Conservation (phyloP, 352 stramenopile genomes). For the Aphanomyces invadans region DNA sequence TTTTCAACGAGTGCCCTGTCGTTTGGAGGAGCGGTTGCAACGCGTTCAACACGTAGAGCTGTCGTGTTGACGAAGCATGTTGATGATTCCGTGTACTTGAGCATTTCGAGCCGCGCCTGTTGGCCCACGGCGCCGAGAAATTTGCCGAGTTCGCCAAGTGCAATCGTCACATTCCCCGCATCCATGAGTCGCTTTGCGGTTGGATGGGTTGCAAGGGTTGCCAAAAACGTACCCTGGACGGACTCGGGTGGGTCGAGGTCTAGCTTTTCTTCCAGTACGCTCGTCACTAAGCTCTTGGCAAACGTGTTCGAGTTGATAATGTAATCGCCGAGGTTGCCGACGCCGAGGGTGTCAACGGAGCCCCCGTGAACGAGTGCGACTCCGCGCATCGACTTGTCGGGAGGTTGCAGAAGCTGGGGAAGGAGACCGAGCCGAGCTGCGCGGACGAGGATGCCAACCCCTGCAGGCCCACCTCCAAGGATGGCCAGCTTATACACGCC, state of each 20-base stretch:
- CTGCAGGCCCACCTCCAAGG: constrained; percentile 57
- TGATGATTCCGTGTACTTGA: constrained; percentile 33
- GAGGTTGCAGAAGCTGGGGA: constrained; percentile 41
- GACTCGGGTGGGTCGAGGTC: constrained; percentile 66
- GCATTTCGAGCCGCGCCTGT: constrained; percentile 41
- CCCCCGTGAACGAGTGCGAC: constrained; percentile 59
- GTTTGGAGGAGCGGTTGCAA: neutral
- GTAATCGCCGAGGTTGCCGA: constrained; percentile 63
- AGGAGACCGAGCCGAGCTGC: constrained; percentile 56
- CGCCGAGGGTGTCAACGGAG: constrained; percentile 42
- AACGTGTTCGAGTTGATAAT: constrained; percentile 86
- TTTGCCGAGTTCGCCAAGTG: constrained; percentile 50
- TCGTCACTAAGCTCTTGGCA: constrained; percentile 56
- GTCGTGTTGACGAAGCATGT: constrained; percentile 45
- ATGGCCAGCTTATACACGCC: constrained; percentile 66
- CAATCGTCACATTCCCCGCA: constrained; percentile 41
- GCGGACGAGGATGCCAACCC: constrained; percentile 66
- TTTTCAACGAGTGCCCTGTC: neutral
- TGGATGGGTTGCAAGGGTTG: constrained; percentile 41
- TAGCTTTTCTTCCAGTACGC: constrained; percentile 68
- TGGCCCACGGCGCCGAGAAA: constrained; percentile 55
- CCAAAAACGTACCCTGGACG: constrained; percentile 66
- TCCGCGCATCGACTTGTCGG: constrained; percentile 37
- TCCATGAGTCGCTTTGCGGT: constrained; percentile 49
- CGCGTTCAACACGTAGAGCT: constrained; percentile 37